Percentiles rank a stretch among this genome's conserved stretches.
Evolutionary conservation across 257 asterid species (phyloP).

Genomic region (Primulina tabacum): DNA sequence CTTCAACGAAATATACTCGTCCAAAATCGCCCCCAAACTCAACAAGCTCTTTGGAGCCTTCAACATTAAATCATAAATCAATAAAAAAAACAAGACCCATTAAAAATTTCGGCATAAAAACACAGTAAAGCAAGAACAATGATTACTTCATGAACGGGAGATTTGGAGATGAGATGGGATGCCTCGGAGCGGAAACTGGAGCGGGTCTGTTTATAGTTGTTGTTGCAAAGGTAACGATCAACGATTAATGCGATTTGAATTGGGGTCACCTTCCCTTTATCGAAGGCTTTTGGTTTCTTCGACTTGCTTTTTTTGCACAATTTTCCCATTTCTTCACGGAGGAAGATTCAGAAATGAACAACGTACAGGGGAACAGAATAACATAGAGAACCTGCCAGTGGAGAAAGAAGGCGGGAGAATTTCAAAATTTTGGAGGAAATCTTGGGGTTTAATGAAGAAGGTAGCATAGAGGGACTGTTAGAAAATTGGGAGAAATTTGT

Average conservation of each 20-base stretch:
- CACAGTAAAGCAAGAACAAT: not conserved
- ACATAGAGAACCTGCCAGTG: conserved; percentile 19
- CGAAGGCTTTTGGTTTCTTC: conserved; percentile 52
- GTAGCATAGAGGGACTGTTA: not conserved
- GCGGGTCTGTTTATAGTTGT: conserved; percentile 48
- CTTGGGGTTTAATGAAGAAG: not conserved
- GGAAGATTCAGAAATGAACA: conserved; percentile 19
- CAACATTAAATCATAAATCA: not conserved
- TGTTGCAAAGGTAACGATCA: conserved; percentile 86
- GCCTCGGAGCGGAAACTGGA: conserved; percentile 80
- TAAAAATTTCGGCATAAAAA: conserved; percentile 2
- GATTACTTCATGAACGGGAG: conserved; percentile 69
- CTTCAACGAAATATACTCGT: conserved; percentile 78
- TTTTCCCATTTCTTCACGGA: conserved; percentile 4
- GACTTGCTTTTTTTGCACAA: conserved; percentile 67
- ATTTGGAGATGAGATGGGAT: conserved; percentile 62
- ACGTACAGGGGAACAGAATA: not conserved
- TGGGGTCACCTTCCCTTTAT: conserved; percentile 83
- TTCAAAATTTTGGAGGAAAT: conserved; percentile 40
- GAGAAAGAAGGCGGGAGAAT: conserved; percentile 45
- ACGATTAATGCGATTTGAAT: conserved; percentile 88
- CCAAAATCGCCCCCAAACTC: conserved; percentile 77
- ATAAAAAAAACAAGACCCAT: not conserved
- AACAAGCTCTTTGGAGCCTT: conserved; percentile 84
- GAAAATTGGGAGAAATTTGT: no score